These are phyloP conservation scores for Plasmodium gonderi DNA, from an alignment of 169 alveolate genomes.

Conservation along the genomic window DNA sequence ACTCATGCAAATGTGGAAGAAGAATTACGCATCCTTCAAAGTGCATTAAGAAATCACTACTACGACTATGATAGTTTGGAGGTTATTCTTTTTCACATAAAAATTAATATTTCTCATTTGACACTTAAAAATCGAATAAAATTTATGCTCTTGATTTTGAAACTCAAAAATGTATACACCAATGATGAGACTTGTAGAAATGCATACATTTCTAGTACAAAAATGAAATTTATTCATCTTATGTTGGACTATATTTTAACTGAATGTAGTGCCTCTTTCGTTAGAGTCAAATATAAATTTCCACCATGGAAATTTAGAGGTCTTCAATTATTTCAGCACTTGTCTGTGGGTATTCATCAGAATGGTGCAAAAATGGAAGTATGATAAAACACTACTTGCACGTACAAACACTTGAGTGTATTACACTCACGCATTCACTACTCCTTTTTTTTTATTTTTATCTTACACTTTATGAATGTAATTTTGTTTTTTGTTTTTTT, in stretches of 20 bases:
- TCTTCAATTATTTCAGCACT: not conserved
- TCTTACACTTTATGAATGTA: not conserved
- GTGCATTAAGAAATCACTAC: constrained; percentile 2
- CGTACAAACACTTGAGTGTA: no score
- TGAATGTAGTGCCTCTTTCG: not conserved
- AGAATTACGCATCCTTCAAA: constrained; percentile 17
- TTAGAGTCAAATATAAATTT: constrained; percentile 18
- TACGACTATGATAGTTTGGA: constrained; percentile 52
- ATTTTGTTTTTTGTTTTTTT: not conserved
- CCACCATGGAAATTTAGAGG: constrained; percentile 25
- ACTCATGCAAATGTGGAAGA: constrained; percentile 30
- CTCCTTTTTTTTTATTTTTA: not conserved
- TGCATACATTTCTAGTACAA: not conserved
- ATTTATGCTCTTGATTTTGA: constrained; percentile 15
- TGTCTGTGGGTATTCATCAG: no score
- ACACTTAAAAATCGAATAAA: constrained; percentile 3
- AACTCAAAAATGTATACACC: not conserved
- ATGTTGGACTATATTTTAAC: constrained; percentile 49
- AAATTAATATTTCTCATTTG: constrained; percentile 36
- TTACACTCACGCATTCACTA: not conserved
- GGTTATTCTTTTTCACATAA: constrained; percentile 47
- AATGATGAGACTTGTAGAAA: not conserved
- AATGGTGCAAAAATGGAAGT: no score
- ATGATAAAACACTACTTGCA: no score
- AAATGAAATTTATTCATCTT: not conserved